Percentiles rank a stretch among this genome's conserved stretches.
Conservation (phyloP, 2,329 filamentous ascomycete genomes). For the Penicillium hesseltinei region DNA sequence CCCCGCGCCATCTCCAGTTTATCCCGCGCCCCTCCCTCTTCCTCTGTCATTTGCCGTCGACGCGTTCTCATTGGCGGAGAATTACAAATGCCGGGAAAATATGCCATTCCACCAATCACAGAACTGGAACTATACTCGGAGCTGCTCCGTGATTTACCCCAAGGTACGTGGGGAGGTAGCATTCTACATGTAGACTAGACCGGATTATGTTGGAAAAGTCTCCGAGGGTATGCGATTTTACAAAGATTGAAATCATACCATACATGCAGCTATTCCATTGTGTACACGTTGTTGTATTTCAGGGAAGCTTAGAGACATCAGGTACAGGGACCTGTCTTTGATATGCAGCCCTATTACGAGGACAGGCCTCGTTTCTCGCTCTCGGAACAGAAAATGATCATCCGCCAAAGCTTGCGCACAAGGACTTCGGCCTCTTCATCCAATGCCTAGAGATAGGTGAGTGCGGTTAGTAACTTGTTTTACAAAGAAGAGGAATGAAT, state of each 20-base stretch:
- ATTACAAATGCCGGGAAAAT: slow-evolving; percentile 12
- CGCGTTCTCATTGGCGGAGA: slow-evolving; percentile 25
- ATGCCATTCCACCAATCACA: slow-evolving; percentile 27
- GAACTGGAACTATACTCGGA: slow-evolving; percentile 7
- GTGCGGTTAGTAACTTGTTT: slow-evolving; percentile 33
- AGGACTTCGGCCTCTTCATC: slow-evolving; percentile 93
- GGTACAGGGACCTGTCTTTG: not conserved
- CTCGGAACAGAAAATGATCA: slow-evolving; percentile 97
- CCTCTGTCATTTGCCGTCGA: not conserved
- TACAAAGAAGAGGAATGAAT: not conserved
- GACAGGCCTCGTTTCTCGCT: slow-evolving; percentile 86
- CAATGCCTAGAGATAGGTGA: slow-evolving; percentile 59
- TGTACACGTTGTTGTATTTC: not conserved
- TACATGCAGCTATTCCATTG: not conserved
- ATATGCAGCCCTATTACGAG: slow-evolving; percentile 47
- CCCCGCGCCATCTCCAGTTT: slow-evolving; percentile 20
- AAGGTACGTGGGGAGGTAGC: slow-evolving; percentile 8
- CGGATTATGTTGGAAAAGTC: not conserved
- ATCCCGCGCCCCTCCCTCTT: slow-evolving; percentile 18
- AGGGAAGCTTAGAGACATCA: not conserved
- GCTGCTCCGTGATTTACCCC: slow-evolving; percentile 17
- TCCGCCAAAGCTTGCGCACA: slow-evolving; percentile 96
- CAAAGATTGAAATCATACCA: not conserved
- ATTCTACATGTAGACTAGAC: not conserved
- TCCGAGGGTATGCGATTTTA: not conserved